Evolutionary conservation across 257 asterid genomes (phyloP).

Genomic region (Solanum pinnatisectum): DNA sequence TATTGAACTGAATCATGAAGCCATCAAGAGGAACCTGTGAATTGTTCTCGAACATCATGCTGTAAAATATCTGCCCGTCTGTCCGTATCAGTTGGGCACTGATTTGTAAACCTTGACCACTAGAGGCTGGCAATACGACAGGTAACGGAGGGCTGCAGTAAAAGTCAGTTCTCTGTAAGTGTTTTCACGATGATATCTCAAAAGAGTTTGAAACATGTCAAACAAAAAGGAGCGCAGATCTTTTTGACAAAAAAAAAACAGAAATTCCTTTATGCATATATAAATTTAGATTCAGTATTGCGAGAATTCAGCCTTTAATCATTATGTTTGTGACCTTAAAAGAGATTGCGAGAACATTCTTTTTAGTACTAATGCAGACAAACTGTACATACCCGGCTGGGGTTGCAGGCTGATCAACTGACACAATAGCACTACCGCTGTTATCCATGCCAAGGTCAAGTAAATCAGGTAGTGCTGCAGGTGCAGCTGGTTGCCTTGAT

Average conservation of each 20-base stretch:
- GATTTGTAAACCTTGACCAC: slow-evolving; percentile 94
- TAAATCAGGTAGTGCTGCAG: slow-evolving; percentile 77
- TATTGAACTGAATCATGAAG: slow-evolving; percentile 97
- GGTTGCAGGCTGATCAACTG: slow-evolving; percentile 53
- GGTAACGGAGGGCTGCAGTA: slow-evolving; percentile 84
- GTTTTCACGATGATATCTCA: background rate
- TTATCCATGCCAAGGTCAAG: slow-evolving; percentile 90
- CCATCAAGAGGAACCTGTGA: slow-evolving; percentile 80
- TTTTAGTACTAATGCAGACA: background rate
- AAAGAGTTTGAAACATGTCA: slow-evolving; percentile 2
- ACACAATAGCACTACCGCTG: slow-evolving; percentile 52
- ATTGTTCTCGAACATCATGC: slow-evolving; percentile 88
- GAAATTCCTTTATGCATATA: background rate
- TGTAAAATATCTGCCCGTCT: slow-evolving; percentile 87
- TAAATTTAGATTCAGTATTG: background rate
- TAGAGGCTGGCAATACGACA: slow-evolving; percentile 57
- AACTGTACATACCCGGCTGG: slow-evolving; percentile 47
- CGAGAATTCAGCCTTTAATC: background rate
- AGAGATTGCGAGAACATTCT: background rate
- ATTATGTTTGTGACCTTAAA: background rate
- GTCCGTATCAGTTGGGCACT: slow-evolving; percentile 78
- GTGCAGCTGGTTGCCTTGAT: slow-evolving; percentile 40
- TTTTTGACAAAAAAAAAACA: background rate
- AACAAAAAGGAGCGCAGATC: background rate
- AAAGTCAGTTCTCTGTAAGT: background rate